Conservation (phyloP, 805 yeast genomes). For the Kazachstania viticola region DNA sequence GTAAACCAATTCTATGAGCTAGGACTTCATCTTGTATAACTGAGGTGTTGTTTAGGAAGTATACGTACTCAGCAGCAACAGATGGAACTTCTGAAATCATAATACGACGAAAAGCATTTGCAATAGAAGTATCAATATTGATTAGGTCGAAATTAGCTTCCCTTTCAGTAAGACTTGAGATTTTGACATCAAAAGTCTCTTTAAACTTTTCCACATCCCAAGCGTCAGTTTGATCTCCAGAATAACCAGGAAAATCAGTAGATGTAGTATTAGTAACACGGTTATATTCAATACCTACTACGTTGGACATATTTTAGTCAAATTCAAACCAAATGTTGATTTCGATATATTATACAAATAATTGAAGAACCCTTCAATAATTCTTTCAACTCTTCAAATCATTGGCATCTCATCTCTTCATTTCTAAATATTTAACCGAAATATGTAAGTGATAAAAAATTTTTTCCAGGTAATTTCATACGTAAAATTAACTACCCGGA, state of each 20-base stretch:
- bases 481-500: slow-evolving; percentile 1
- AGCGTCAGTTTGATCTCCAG: slow-evolving; percentile 44
- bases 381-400: slow-evolving; percentile 1
- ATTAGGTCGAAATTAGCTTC: slow-evolving; percentile 78
- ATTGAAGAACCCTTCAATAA: neutral
- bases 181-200: slow-evolving; percentile 50
- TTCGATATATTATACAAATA: no score
- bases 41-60: slow-evolving; percentile 85
- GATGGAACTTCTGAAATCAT: slow-evolving; percentile 96
- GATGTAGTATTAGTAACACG: slow-evolving; percentile 83
- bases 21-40: slow-evolving; percentile 95
- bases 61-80: slow-evolving; percentile 88
- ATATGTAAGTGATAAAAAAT: no score
- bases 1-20: slow-evolving; percentile 87
- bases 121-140: slow-evolving; percentile 80
- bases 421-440: neutral
- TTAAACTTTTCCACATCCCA: slow-evolving; percentile 83
- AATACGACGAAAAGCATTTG: slow-evolving; percentile 93
- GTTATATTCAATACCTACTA: slow-evolving; percentile 81
- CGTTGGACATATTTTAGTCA: slow-evolving; percentile 33
- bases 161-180: slow-evolving; percentile 54
- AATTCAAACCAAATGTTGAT: no score
- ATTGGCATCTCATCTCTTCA: no score
- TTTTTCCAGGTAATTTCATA: slow-evolving; percentile 1
- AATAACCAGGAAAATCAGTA: slow-evolving; percentile 87